phyloP scores from a whole-genome alignment of 352 stramenopile genomes.

The Globisporangium canariense region DNA sequence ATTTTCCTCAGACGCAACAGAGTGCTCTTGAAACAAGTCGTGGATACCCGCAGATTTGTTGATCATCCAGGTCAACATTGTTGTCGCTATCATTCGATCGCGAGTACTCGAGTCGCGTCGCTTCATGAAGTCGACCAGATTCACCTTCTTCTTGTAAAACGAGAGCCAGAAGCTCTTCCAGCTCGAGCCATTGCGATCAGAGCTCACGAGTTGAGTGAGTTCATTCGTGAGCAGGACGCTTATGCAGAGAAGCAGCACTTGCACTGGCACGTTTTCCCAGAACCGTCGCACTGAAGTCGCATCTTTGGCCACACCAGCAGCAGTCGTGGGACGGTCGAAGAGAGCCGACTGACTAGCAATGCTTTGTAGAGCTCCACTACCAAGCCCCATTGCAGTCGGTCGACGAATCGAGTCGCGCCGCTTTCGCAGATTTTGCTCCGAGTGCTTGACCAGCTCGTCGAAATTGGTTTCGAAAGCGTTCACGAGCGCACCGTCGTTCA shows the following conservation, averaged over 20 bases:
- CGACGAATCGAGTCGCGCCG: slow-evolving; percentile 8
- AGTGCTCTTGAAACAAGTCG: slow-evolving; percentile 45
- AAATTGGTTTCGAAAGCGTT: slow-evolving; percentile 48
- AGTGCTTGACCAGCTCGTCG: slow-evolving; percentile 27
- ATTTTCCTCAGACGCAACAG: slow-evolving; percentile 5
- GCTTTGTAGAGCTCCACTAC: background rate
- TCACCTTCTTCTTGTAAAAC: slow-evolving; percentile 43
- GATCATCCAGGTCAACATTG: slow-evolving; percentile 43
- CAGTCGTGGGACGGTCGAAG: background rate
- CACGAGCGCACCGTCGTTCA: slow-evolving; percentile 33
- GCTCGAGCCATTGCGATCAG: slow-evolving; percentile 31
- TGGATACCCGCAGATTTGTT: slow-evolving; percentile 44
- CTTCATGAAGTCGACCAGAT: slow-evolving; percentile 41
- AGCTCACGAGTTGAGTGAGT: slow-evolving; percentile 31
- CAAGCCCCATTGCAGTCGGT: background rate
- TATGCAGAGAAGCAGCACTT: slow-evolving; percentile 53
- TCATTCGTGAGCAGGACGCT: slow-evolving; percentile 63
- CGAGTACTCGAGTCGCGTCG: slow-evolving; percentile 24
- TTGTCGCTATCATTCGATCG: slow-evolving; percentile 37
- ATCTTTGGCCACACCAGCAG: background rate
- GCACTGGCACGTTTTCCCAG: slow-evolving; percentile 44
- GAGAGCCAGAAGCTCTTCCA: slow-evolving; percentile 50
- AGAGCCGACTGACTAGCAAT: background rate
- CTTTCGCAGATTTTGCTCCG: slow-evolving; percentile 9
- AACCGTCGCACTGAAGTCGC: background rate